Conservation (phyloP, 192 early-diverging fungal species). For the Rhizoclosmatium sp. region DNA sequence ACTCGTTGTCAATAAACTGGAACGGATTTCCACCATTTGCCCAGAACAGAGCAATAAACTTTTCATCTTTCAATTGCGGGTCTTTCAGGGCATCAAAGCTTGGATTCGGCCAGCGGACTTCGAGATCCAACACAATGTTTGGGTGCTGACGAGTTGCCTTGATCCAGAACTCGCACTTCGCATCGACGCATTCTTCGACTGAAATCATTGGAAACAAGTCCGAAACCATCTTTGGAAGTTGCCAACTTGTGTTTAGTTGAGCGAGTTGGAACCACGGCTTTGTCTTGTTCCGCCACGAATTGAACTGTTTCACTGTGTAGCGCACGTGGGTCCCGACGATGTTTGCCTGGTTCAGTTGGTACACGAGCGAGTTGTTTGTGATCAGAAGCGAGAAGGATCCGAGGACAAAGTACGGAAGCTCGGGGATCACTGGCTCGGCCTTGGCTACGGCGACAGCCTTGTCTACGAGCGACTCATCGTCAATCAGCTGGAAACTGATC, state of each 20-base stretch:
- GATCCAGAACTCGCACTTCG: constrained; percentile 13
- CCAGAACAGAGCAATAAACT: neutral
- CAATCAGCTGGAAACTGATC: neutral
- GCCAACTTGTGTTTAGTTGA: neutral
- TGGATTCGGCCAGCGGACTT: constrained; percentile 15
- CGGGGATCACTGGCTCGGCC: neutral
- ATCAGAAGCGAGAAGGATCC: neutral
- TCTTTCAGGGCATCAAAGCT: neutral
- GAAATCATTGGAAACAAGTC: neutral
- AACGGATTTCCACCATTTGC: constrained; percentile 12
- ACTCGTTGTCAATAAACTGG: neutral
- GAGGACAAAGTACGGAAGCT: neutral
- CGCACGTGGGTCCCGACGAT: too few relatives aligned
- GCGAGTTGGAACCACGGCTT: neutral
- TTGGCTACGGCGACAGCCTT: neutral
- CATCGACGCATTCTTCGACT: neutral
- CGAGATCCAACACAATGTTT: neutral
- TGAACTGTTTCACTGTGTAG: neutral
- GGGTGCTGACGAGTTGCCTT: neutral
- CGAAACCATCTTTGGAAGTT: neutral
- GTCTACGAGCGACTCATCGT: neutral
- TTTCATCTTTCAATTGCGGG: neutral
- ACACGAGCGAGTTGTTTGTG: neutral
- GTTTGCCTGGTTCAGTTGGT: neutral
- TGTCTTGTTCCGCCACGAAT: neutral